Evolutionary conservation across 495 filamentous ascomycete genomes (phyloP), one percentile per base, ranked within the genome.

Genomic region (Penicillium pancosmium): DNA sequence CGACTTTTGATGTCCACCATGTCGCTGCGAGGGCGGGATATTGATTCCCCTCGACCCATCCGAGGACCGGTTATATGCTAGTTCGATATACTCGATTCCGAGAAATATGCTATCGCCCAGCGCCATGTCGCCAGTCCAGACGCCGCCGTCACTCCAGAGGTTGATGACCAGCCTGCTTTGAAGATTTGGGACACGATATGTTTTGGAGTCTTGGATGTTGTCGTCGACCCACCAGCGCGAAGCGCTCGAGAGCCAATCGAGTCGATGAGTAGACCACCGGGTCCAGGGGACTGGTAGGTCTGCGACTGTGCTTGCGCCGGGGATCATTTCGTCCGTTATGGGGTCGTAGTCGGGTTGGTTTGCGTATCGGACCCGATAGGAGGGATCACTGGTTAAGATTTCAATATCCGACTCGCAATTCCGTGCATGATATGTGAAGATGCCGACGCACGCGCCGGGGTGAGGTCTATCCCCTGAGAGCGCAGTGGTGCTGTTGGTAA

Each of bases 351-450:
- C 81, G 0, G 90, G 90, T 66, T 93, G 90, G 65, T 93, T 93
- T 38, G 88, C 90, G 71, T 88, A 91, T 61, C 86, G 86, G 18
- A 89, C 74, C 5, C 75, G 74, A 52, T 82, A 67, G 3, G 68
- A 66, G 0, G 83, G 79, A 56, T 86, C 87, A 2, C 70, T 71
- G 0, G 88, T 91, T 15, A 88, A 78, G 57, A 91, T 84, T 65
- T 96, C 91, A 43, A 94, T 81, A 64, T 94, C 91, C 0, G 86
- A 84, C 71, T 93, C 89, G 63, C 89, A 86, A 34, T 86, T 82
- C 1, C 73, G 68, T 16, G 82, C 73, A 16, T 80, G 72, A 62
- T 87, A 88, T 19, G 89, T 91, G 72, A 92, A 91, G 57, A 90
- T 80, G 36, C 88, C 88, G 0, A 86, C 86, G 51, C 88, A 85